Evolutionary conservation across 78 protist genomes (phyloP).

Genomic region (Dictyostelium capitatum): DNA sequence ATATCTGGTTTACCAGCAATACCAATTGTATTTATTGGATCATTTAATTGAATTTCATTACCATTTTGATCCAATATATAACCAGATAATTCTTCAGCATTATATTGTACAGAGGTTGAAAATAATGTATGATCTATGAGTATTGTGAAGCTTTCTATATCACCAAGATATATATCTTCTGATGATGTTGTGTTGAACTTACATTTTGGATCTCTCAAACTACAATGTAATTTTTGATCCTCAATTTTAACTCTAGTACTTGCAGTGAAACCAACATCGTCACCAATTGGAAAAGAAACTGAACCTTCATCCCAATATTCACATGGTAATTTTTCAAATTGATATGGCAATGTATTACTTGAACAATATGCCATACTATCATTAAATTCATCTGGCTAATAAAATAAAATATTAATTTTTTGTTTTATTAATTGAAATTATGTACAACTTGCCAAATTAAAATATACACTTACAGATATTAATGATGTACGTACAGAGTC

Average conservation of each 20-base stretch:
- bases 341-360: neutral
- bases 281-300: conserved; percentile 44
- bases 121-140: conserved; percentile 65
- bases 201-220: conserved; percentile 8
- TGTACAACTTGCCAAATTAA: no score
- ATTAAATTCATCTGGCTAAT: conserved; percentile 11
- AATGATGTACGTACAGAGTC: conserved; percentile 3
- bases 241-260: conserved; percentile 30
- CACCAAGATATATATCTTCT: conserved; percentile 23
- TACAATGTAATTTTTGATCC: neutral
- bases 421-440: no score
- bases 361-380: neutral
- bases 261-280: conserved; percentile 17
- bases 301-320: conserved; percentile 69
- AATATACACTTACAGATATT: neutral
- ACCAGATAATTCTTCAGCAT: conserved; percentile 35
- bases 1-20: conserved; percentile 40
- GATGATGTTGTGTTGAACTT: neutral
- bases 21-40: conserved; percentile 2
- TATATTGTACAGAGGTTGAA: conserved; percentile 10
- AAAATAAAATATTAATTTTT: no score
- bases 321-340: conserved; percentile 11
- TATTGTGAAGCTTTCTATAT: conserved; percentile 48
- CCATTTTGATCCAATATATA: conserved; percentile 9
- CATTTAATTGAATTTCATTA: conserved; percentile 17